phyloP scores from a whole-genome alignment of 176 grass and related monocot species.

The Cenchrus americanus region DNA sequence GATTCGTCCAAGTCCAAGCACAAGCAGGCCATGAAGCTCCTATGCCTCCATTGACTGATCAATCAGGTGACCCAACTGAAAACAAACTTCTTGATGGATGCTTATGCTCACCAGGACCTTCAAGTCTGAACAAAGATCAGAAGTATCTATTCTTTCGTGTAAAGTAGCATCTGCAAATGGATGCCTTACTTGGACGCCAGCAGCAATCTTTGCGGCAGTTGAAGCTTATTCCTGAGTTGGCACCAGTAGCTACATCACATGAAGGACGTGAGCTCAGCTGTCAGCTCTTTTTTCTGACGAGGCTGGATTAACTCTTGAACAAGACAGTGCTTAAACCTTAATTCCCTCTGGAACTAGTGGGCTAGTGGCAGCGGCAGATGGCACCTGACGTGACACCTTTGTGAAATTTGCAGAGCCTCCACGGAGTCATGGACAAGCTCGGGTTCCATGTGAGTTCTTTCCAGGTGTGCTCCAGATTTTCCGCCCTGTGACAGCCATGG shows the following conservation, averaged over 20 bases:
- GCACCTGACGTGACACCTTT: neutral
- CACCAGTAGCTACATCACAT: slow-evolving; percentile 17
- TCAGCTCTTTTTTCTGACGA: slow-evolving; percentile 21
- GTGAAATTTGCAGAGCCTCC: neutral
- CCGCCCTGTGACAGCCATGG: neutral
- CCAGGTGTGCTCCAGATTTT: neutral
- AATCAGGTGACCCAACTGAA: neutral
- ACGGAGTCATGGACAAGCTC: neutral
- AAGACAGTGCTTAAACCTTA: neutral
- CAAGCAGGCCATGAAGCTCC: neutral
- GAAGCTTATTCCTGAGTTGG: neutral
- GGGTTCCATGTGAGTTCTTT: slow-evolving; percentile 3
- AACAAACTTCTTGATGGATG: neutral
- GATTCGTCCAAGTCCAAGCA: neutral
- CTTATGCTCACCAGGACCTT: neutral
- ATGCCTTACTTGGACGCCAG: neutral
- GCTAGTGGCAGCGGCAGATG: neutral
- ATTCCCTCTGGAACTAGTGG: neutral
- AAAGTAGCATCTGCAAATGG: neutral
- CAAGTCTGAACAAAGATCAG: neutral
- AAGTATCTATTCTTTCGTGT: neutral
- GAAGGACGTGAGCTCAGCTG: slow-evolving; percentile 5
- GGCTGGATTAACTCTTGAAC: neutral
- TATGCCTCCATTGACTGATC: neutral
- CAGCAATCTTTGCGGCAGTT: neutral